Base-by-base conservation (phyloP, 2,329 filamentous ascomycete species). In the Aquanectria penicillioides region DNA sequence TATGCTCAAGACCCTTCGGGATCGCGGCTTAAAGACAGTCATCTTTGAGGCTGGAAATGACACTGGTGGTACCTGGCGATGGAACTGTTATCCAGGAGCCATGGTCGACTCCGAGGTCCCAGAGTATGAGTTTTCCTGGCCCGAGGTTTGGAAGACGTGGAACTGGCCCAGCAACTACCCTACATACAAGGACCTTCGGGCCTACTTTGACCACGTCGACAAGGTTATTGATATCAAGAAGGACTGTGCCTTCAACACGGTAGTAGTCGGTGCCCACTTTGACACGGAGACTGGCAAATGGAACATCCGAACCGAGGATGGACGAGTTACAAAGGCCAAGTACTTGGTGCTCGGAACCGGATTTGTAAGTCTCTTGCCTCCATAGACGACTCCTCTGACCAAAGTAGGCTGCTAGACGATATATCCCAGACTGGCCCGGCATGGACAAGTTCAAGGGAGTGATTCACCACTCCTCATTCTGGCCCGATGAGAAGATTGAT, bases 201-300 rank as follows among this genome's bases (percentile, higher is more conserved):
- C 70, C 4, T 89, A 89, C 69, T 89, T 89, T 66, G 80, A 86
- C 13, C 82, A 86, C 46, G 80, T 86, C 15, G 86, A 87, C 51
- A 82, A 82, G 55, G 78, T 82, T 5, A 65, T 86, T 6, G 73
- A 79, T 11, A 73, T 89, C 17, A 84, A 81, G 68, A 87, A 86
- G 63, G 84, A 88, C 57, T 80, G 77, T 23, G 75, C 80, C 1
- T 88, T 87, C 69, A 81, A 86, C 55, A 85, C 82, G 0, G 78
- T 82, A 3, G 85, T 88, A 4, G 73, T 80, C 0, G 77, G 78
- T 9, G 84, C 81, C 8, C 75, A 80, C 3, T 88, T 84, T 48
- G 79, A 86, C 36, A 79, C 78, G 9, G 59, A 65, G 0, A 70
- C 73, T 1, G 78, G 77, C 1, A 81, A 77, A 52, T 88, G 85